phyloP scores from a whole-genome alignment of 805 yeast genomes.

The Cyberlindnera veronae region DNA sequence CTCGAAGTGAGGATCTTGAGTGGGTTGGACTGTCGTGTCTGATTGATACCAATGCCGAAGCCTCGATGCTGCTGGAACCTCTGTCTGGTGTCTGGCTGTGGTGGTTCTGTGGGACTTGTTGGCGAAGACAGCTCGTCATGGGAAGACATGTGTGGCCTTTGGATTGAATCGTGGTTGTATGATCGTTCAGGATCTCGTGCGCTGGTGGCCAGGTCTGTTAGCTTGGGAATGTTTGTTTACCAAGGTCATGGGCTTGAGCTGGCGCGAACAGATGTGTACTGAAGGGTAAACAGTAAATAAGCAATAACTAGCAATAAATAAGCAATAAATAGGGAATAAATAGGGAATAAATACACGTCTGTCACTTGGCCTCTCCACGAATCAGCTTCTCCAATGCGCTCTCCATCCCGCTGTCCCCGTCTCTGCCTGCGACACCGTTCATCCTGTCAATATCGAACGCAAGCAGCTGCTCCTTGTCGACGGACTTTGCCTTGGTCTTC shows the following conservation, averaged over 20 bases:
- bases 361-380: slow-evolving; percentile 2
- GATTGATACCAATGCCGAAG: slow-evolving; percentile 9
- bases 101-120: background rate
- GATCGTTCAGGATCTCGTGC: too few relatives aligned
- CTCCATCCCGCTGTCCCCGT: slow-evolving; percentile 13
- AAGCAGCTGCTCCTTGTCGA: slow-evolving; percentile 7
- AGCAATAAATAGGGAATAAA: background rate
- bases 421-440: slow-evolving; percentile 15
- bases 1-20: slow-evolving; percentile 7
- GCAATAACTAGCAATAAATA: background rate
- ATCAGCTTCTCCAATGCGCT: slow-evolving; percentile 16
- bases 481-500: slow-evolving; percentile 5
- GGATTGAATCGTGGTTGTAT: too few relatives aligned
- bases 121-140: background rate
- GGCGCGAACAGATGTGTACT: background rate
- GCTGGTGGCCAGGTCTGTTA: too few relatives aligned
- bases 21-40: slow-evolving; percentile 3
- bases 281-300: background rate
- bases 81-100: background rate
- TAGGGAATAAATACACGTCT: background rate
- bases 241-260: background rate
- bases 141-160: too few relatives aligned
- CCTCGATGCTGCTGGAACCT: slow-evolving; percentile 3
- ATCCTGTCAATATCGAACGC: slow-evolving; percentile 14
- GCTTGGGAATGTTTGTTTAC: too few relatives aligned